phyloP scores from a whole-genome alignment of 306 rosid genomes.

The Betula pendula region DNA sequence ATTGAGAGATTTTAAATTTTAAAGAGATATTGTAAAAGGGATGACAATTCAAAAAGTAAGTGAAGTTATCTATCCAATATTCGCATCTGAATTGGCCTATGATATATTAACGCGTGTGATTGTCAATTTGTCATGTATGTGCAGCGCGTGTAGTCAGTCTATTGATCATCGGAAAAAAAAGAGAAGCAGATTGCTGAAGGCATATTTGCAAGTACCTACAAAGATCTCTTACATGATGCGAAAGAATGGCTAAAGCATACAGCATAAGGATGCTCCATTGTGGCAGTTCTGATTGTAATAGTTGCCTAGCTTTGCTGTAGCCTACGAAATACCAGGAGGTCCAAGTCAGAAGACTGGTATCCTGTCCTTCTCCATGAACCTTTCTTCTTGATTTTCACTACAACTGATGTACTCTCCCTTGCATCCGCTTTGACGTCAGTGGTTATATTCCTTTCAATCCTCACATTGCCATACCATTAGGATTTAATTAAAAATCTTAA shows the following conservation, averaged over 20 bases:
- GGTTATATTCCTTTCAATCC: not conserved
- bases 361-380: not conserved
- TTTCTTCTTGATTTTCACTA: not conserved
- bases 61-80: too few relatives aligned
- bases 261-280: not conserved
- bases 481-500: too few relatives aligned
- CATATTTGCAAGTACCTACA: not conserved
- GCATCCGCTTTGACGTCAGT: slow-evolving; percentile 2
- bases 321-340: not conserved
- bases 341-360: not conserved
- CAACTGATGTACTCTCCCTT: not conserved
- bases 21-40: too few relatives aligned
- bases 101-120: too few relatives aligned
- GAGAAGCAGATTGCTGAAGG: not conserved
- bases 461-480: not conserved
- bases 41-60: too few relatives aligned
- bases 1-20: too few relatives aligned
- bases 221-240: not conserved
- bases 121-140: not conserved
- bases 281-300: not conserved
- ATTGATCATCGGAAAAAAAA: not conserved
- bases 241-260: slow-evolving; percentile 1
- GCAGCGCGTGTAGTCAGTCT: not conserved
- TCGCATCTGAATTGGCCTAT: not conserved
- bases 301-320: slow-evolving; percentile 1